phyloP scores from a whole-genome alignment of 495 filamentous ascomycete genomes.

The Penicillium pulvis region DNA sequence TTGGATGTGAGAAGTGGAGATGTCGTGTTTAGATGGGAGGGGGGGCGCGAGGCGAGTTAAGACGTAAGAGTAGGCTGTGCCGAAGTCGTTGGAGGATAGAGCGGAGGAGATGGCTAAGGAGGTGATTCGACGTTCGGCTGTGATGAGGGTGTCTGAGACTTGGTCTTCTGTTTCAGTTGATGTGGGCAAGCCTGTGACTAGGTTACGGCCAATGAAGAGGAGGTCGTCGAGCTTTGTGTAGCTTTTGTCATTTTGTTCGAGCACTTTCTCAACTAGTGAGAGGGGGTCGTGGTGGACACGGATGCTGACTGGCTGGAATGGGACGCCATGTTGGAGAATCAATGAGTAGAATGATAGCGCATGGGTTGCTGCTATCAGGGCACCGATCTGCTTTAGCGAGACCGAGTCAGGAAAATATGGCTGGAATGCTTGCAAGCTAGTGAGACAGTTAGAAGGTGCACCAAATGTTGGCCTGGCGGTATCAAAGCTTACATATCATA shows the following conservation, averaged over 20 bases:
- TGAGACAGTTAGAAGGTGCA: conserved; percentile 13
- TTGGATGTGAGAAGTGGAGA: conserved; percentile 27
- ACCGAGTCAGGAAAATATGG: conserved; percentile 60
- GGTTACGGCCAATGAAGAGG: conserved; percentile 71
- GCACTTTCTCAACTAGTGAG: conserved; percentile 77
- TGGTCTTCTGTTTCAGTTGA: conserved; percentile 18
- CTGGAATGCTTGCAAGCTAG: conserved; percentile 69
- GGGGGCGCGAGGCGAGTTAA: conserved; percentile 61
- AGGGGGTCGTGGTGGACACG: conserved; percentile 85
- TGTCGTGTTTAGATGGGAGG: conserved; percentile 33
- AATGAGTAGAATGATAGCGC: conserved; percentile 84
- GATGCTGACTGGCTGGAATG: conserved; percentile 88
- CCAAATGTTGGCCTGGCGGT: not conserved
- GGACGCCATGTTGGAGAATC: conserved; percentile 86
- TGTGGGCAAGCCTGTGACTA: conserved; percentile 62
- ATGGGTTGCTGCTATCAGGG: conserved; percentile 85
- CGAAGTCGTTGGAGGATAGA: conserved; percentile 85
- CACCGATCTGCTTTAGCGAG: conserved; percentile 57
- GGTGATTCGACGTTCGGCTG: conserved; percentile 68
- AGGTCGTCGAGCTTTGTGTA: conserved; percentile 89
- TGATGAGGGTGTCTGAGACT: conserved; percentile 32
- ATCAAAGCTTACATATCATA: conserved; percentile 70
- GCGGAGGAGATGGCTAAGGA: conserved; percentile 90
- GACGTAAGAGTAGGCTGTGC: conserved; percentile 95
- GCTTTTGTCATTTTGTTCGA: conserved; percentile 82